Evolutionary conservation across 164 flowering plant species (phyloP), one percentile per base, ranked within the genome.

Genomic region (Echeveria elegans): DNA sequence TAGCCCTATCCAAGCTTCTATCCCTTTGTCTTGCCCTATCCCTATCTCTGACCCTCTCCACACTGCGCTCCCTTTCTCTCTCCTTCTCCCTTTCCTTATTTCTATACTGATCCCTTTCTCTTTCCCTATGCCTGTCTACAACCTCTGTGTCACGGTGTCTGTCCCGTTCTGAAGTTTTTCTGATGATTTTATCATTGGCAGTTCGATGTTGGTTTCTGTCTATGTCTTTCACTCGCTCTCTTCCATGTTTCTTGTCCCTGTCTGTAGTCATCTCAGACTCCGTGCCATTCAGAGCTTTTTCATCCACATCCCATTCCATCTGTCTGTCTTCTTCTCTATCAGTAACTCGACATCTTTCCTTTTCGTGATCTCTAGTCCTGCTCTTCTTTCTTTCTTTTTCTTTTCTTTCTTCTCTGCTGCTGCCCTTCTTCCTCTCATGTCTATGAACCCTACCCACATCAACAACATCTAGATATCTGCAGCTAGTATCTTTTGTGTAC

Each of bases 81-180:
- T 37, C 73, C 45, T 67, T 71, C 65, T 63, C 78, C 69, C 63
- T 70, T 37, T 70, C 78, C 63, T 41, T 70, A 18, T 69, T 50
- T 65, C 70, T 70, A 11, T 45, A 67, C 18, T 47, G 65, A 24
- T 72, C 73, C 29, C 23, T 69, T 38, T 63, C 72, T 48, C 68
- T 67, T 62, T 50, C 63, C 10, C 41, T 26, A 23, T 73, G 64
- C 69, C 66, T 58, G n/a, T 68, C 76, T n/a, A 58, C 24, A 24
- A 21, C 6, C 18, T 69, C 73, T 52, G 63, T 47, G 15, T 67
- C 71, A 26, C 68, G 52, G 0, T 66, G 67, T 43, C 66, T 68
- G 30, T 30, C 69, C 62, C 71, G 61, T 31, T 68, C 66, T 48
- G 65, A 36, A 6, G 53, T 73, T 64, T 53, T 67, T 28, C 68